Base-by-base conservation (phyloP, 257 asterid genomes). In the Solanum chmielewskii region DNA sequence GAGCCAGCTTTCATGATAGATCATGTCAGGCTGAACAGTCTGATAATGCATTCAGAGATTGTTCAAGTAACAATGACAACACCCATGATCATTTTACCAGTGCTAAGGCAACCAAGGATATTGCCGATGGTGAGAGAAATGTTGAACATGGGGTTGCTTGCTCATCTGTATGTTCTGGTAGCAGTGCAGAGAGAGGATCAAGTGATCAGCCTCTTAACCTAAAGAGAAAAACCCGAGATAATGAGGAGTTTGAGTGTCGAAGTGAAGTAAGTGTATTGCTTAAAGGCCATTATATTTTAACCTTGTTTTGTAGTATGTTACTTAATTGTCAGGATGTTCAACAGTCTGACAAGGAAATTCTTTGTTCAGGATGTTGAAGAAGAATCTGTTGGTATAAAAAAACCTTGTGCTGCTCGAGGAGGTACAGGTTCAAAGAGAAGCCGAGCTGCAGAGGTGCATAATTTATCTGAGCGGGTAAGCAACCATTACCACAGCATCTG, bases 381-480 rank as follows among this genome's bases (percentile, higher is more conserved):
- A 73, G 98, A 93, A 90, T 95, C 95, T 23, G 87, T 88, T 41
- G 96, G 94, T 84, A 91, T 73, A 4, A 94, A 88, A 87, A 97
- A 91, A 90, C 66, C 86, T 8, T 89, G 89, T 85, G 85, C 87
- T 86, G 89, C 87, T 75, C 90, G 94, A 90, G 94, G 95, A 88
- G 93, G 90, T 86, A 70, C 89, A 23, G 93, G 95, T 90, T 91
- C 98, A 83, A 97, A 95, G 92, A 97, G 98, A 93, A 91, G 96
- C 90, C 95, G 99, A 89, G 98, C 98, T 88, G 98, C 99, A 83
- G 98, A 97, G 93, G 99, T 97, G 33, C 99, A 95, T 90, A 97
- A 96, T 91, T 96, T 95, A 83, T 95, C 99, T 16, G 99, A 97
- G 89, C 94, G 99, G 95, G 99, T 97, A 89, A 93, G 98, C 76